Base-by-base conservation (phyloP, 768 basidiomycete genomes). In the Strobilomyces echinocephalus region DNA sequence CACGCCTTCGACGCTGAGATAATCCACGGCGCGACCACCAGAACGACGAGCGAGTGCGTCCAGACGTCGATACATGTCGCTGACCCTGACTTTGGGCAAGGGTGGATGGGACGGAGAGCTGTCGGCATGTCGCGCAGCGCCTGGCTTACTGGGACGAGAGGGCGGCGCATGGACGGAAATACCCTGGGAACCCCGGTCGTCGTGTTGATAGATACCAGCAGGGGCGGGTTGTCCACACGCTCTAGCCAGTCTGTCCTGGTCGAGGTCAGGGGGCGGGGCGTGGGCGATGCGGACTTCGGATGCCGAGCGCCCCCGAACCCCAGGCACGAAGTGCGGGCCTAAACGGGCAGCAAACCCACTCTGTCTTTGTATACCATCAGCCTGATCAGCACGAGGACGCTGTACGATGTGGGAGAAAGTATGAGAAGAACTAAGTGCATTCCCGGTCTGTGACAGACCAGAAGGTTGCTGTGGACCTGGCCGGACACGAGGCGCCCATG, bases 241-340 rank as follows among this genome's bases (percentile, higher is more conserved):
- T 44, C 67, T 58, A 8, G 62, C 69, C 14, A 69, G 43, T 52
- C 66, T 59, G 35, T 69, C 67, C 4, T 56, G 54, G 36, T 68
- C 67, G 49, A 69, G 58, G 46, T 70, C 67, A 50, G 60, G 60
- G 26, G 62, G 60, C 9, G 66, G 59, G 21, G 63, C 59, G 18
- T 57, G 52, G 10, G 42, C 39, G 43, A 62, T 34, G 46, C 63
- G 64, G 42, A 58, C 49, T 31, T 64, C 62, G 10, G 64, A 60
- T 18, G 67, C 46, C 16, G 68, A 62, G 18, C 60, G 58, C 11
- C 60, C 66, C 14, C 60, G 54, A 53, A 42, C 33, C 15, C 57
- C 47, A 50, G 54, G 58, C 28, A 54, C 55, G 1, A 54, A 21
- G 18, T 63, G 52, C 5, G 48, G 39, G 31, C 30, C 46, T 33